These are phyloP conservation scores for Coffea humblotiana DNA, from an alignment of 305 asterid species.

Conservation along the genomic window DNA sequence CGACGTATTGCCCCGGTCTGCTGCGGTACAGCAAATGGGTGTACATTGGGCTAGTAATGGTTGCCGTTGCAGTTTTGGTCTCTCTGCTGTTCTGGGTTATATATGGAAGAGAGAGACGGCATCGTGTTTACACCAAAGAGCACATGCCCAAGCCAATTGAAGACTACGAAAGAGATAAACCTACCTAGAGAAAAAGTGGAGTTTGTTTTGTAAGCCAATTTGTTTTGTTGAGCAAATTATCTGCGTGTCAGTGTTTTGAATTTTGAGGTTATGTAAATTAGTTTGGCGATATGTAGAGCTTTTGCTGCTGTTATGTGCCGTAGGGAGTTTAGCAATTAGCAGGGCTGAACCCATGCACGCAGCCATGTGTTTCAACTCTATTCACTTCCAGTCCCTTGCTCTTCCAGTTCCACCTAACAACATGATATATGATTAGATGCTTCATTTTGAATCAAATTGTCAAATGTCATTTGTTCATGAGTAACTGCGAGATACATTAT, in stretches of 20 bases:
- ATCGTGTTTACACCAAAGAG: conserved; percentile 70
- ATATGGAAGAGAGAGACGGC: conserved; percentile 79
- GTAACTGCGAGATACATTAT: too few relatives aligned
- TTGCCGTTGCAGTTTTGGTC: conserved; percentile 64
- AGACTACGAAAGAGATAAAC: conserved; percentile 36
- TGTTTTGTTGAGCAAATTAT: background rate
- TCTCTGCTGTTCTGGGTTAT: conserved; percentile 80
- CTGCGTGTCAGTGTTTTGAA: background rate
- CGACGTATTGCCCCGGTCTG: conserved; percentile 61
- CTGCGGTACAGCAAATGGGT: conserved; percentile 55
- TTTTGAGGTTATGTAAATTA: conserved; percentile 3
- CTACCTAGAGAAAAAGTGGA: conserved; percentile 18
- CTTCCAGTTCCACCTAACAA: background rate
- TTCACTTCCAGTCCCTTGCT: background rate
- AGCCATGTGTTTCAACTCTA: background rate
- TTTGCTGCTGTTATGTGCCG: background rate
- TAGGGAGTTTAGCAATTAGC: background rate
- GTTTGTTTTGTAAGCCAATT: background rate
- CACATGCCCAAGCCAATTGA: conserved; percentile 35
- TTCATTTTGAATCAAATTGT: background rate
- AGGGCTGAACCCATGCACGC: background rate
- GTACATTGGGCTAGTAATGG: conserved; percentile 69
- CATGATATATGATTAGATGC: too few relatives aligned
- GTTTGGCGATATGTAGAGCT: background rate
- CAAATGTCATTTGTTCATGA: background rate